Evolutionary conservation across 208 protist genomes (phyloP).

Genomic region (Leishmania tarentolae): DNA sequence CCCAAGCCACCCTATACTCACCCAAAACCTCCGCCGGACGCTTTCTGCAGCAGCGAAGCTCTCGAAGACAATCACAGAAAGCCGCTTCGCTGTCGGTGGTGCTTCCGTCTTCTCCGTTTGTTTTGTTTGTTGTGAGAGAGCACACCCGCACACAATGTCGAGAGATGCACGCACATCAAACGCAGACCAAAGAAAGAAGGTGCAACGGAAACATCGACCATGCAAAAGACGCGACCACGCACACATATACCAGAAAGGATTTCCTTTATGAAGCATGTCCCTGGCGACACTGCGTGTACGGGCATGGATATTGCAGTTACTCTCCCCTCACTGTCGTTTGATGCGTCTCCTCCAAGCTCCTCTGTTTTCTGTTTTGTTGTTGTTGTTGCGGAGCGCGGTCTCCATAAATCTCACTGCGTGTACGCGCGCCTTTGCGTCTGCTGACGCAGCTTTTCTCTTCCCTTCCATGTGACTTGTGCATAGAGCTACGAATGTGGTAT

Average conservation of each 20-base stretch:
- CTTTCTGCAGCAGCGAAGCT: not conserved
- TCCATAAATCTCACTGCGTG: not conserved
- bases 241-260: not conserved
- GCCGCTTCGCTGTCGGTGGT: not conserved
- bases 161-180: not conserved
- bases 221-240: not conserved
- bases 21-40: not conserved
- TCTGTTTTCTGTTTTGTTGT: not conserved
- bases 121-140: not conserved
- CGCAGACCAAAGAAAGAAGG: not conserved
- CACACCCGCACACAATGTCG: not conserved
- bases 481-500: not conserved
- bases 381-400: not conserved
- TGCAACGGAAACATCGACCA: not conserved
- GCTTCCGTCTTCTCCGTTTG: not conserved
- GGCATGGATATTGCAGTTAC: conserved; percentile 1
- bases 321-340: not conserved
- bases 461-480: not conserved
- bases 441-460: not conserved
- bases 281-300: not conserved
- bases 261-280: not conserved
- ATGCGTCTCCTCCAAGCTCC: not conserved
- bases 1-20: not conserved
- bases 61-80: not conserved
- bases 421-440: not conserved